Evolutionary conservation across 1,139 yeast species (phyloP).

Genomic region (Geotrichum histeridarum): DNA sequence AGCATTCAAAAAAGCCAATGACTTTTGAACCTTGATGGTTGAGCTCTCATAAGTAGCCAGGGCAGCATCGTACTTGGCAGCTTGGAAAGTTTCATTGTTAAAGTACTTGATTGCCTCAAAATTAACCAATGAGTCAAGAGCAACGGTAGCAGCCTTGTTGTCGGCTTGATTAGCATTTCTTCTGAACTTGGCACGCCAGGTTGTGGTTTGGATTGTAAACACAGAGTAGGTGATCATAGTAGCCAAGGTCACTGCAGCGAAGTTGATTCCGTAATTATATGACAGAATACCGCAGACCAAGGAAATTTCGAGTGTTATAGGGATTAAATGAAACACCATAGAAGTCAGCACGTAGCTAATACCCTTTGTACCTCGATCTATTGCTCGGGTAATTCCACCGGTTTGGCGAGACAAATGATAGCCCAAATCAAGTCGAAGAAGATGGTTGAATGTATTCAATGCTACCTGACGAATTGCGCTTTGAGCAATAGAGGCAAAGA

Average conservation of each 20-base stretch:
- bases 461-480: constrained; percentile 91
- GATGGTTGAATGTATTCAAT: constrained; percentile 74
- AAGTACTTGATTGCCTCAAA: constrained; percentile 93
- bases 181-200: constrained; percentile 94
- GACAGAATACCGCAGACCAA: constrained; percentile 92
- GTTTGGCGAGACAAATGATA: constrained; percentile 91
- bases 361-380: constrained; percentile 97
- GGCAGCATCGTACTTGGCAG: constrained; percentile 74
- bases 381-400: constrained; percentile 93
- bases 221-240: constrained; percentile 85
- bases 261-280: constrained; percentile 81
- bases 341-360: constrained; percentile 88
- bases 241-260: constrained; percentile 80
- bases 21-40: constrained; percentile 83
- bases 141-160: constrained; percentile 89
- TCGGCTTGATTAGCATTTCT: constrained; percentile 91
- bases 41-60: constrained; percentile 72
- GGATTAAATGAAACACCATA: constrained; percentile 94
- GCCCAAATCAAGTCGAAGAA: constrained; percentile 77
- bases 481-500: constrained; percentile 93
- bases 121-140: constrained; percentile 87
- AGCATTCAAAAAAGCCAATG: constrained; percentile 80
- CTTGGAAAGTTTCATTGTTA: constrained; percentile 79
- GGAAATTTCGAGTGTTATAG: constrained; percentile 84
- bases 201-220: constrained; percentile 86